Conservation (phyloP, 148 eudicot genomes). For the Arbutus unedo region DNA sequence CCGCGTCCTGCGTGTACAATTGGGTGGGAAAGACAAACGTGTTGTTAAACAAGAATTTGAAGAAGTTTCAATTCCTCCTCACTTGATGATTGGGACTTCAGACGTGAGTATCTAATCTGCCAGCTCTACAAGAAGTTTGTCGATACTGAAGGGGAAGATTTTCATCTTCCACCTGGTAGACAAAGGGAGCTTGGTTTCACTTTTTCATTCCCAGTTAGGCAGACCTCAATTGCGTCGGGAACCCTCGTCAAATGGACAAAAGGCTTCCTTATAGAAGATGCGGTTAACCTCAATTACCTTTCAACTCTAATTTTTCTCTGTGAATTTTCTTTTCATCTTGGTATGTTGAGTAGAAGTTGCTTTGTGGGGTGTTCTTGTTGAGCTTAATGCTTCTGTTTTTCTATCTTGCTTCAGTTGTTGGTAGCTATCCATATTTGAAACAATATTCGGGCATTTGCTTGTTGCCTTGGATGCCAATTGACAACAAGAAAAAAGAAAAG, state of each 20-base stretch:
- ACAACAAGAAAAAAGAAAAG: no score
- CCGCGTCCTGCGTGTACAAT: conserved; percentile 82
- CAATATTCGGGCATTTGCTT: not conserved
- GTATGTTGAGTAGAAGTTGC: not conserved
- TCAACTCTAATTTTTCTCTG: not conserved
- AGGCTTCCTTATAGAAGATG: conserved; percentile 75
- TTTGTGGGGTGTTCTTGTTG: conserved; percentile 2
- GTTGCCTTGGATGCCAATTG: not conserved
- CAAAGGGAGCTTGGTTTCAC: conserved; percentile 98
- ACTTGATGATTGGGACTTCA: conserved; percentile 85
- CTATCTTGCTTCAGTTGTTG: not conserved
- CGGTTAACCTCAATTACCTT: conserved; percentile 44
- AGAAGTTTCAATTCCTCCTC: conserved; percentile 79
- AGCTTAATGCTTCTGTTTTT: not conserved
- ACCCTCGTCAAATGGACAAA: conserved; percentile 89
- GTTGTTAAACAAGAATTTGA: conserved; percentile 67
- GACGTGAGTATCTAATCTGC: conserved; percentile 46
- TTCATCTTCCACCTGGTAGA: conserved; percentile 63
- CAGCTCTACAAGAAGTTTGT: conserved; percentile 59
- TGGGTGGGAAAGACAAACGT: conserved; percentile 71
- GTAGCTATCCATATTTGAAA: not conserved
- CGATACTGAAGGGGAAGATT: conserved; percentile 77
- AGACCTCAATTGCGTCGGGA: conserved; percentile 76
- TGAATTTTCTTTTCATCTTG: not conserved
- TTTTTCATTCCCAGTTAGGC: conserved; percentile 94